Evolutionary conservation across 768 basidiomycete genomes (phyloP).

Genomic region (Epithele typhae): DNA sequence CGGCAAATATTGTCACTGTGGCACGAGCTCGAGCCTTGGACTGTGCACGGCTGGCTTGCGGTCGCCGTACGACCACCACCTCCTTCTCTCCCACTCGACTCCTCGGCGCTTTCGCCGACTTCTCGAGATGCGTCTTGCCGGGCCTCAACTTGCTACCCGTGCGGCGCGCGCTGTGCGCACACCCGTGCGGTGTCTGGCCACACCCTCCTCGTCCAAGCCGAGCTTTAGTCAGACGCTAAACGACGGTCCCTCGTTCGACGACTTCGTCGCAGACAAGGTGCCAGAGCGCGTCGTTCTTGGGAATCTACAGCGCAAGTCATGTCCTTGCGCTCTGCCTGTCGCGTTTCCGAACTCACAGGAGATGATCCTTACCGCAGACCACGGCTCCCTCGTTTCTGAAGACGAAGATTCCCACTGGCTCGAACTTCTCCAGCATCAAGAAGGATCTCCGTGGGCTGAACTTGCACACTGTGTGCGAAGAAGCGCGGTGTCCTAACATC

Average conservation of each 20-base stretch:
- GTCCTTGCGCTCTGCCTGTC: too few species aligned
- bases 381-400: constrained; percentile 81
- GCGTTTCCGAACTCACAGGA: neutral
- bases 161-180: constrained; percentile 9
- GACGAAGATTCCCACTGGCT: constrained; percentile 86
- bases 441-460: constrained; percentile 88
- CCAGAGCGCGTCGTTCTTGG: constrained; percentile 66
- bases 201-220: constrained; percentile 39
- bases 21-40: too few species aligned
- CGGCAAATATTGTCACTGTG: too few species aligned
- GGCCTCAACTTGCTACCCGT: constrained; percentile 8
- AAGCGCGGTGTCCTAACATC: constrained; percentile 97
- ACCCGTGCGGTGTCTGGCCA: constrained; percentile 43
- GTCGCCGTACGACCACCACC: neutral
- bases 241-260: constrained; percentile 71
- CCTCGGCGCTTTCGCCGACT: neutral
- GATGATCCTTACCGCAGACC: constrained; percentile 47
- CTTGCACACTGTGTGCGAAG: constrained; percentile 96
- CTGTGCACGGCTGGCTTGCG: too few species aligned
- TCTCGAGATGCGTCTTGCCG: constrained; percentile 3
- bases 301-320: constrained; percentile 60
- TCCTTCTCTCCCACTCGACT: neutral
- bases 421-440: constrained; percentile 89
- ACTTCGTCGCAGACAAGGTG: constrained; percentile 67
- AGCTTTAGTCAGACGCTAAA: constrained; percentile 51